Conservation (phyloP, 1,284 basidiomycete species). For the Wallemia mellicola region DNA sequence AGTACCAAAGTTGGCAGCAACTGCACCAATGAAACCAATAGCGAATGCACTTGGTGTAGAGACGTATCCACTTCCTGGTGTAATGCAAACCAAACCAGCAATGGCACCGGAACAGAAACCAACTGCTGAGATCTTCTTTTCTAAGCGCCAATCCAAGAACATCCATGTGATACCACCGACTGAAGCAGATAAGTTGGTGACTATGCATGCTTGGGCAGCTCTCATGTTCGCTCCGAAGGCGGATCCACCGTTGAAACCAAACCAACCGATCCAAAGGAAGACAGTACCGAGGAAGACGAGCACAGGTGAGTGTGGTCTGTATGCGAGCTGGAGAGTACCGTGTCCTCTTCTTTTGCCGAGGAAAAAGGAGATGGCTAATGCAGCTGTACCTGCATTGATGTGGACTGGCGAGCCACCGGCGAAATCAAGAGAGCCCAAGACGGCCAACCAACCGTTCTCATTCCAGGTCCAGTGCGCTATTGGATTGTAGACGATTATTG, state of each 20-base stretch:
- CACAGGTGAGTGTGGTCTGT: constrained; percentile 17
- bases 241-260: constrained; percentile 68
- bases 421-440: constrained; percentile 58
- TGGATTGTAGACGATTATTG: constrained; percentile 23
- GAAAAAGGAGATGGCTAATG: constrained; percentile 69
- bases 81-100: constrained; percentile 54
- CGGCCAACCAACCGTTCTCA: constrained; percentile 48
- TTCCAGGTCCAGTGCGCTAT: constrained; percentile 76
- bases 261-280: constrained; percentile 97
- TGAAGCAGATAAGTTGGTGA: constrained; percentile 65
- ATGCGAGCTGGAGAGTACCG: constrained; percentile 41
- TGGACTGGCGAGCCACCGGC: constrained; percentile 92
- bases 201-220: constrained; percentile 63
- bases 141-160: constrained; percentile 32
- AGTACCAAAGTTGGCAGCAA: constrained; percentile 72
- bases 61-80: constrained; percentile 67
- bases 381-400: constrained; percentile 68
- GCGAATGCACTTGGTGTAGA: constrained; percentile 42
- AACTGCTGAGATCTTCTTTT: constrained; percentile 72
- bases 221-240: constrained; percentile 61
- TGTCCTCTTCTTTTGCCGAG: constrained; percentile 69
- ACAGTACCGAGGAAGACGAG: constrained; percentile 61
- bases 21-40: constrained; percentile 59
- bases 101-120: constrained; percentile 92
- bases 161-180: constrained; percentile 84